These are phyloP conservation scores for Kazachstania viticola DNA, from an alignment of 805 yeast species.

Conservation along the genomic window DNA sequence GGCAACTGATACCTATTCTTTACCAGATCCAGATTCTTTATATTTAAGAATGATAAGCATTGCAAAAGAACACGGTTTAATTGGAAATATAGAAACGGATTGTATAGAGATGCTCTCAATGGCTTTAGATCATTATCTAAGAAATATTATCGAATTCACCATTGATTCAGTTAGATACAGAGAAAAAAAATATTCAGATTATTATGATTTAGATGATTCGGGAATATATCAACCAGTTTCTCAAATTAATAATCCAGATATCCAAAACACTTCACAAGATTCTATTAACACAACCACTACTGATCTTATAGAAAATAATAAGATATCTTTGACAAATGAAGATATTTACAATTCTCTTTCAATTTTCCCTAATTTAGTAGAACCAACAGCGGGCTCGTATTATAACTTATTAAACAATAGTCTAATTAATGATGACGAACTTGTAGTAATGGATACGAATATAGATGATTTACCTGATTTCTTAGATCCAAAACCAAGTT, in stretches of 20 bases:
- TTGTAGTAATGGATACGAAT: conserved; percentile 21
- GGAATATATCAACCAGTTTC: conserved; percentile 23
- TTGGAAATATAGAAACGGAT: conserved; percentile 68
- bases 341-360: conserved; percentile 56
- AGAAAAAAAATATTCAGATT: conserved; percentile 33
- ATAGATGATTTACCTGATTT: conserved; percentile 27
- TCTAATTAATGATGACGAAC: conserved; percentile 46
- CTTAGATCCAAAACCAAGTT: conserved; percentile 22
- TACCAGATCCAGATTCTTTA: conserved; percentile 70
- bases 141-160: conserved; percentile 59
- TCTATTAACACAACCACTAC: neutral
- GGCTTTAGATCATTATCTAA: conserved; percentile 78
- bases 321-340: conserved; percentile 41
- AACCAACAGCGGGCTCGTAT: conserved; percentile 45
- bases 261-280: neutral
- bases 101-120: conserved; percentile 65
- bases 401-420: conserved; percentile 37
- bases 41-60: conserved; percentile 64
- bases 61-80: conserved; percentile 80
- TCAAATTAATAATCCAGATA: conserved; percentile 1
- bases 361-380: conserved; percentile 55
- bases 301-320: neutral
- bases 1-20: conserved; percentile 61
- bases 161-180: conserved; percentile 61
- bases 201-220: conserved; percentile 23